phyloP scores from a whole-genome alignment of 2,329 filamentous ascomycete genomes.

The Colletotrichum limetticola region DNA sequence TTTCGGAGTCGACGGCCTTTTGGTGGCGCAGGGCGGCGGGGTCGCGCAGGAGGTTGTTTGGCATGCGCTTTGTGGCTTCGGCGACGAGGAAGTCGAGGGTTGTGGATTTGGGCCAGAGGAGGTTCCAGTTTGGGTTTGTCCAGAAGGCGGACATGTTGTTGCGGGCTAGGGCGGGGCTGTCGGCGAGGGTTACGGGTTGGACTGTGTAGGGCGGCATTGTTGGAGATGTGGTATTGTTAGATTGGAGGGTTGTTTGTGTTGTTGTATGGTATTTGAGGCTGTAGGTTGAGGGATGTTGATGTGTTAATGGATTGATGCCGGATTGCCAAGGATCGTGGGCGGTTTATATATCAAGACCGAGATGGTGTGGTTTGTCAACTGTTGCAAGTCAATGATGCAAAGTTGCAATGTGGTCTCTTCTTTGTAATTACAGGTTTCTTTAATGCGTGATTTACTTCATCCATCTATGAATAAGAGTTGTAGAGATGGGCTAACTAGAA shows the following conservation, averaged over 20 bases:
- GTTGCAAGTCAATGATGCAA: background rate
- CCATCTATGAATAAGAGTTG: background rate
- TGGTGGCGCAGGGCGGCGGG: constrained; percentile 36
- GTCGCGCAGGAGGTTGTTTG: constrained; percentile 35
- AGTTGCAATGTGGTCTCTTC: background rate
- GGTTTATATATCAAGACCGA: background rate
- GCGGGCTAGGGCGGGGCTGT: constrained; percentile 36
- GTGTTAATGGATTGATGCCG: background rate
- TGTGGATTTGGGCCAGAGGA: constrained; percentile 31
- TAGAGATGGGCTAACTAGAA: background rate
- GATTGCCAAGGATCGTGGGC: background rate
- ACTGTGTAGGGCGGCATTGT: constrained; percentile 6
- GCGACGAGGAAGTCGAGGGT: constrained; percentile 30
- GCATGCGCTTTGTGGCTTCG: constrained; percentile 29
- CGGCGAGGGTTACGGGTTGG: constrained; percentile 36
- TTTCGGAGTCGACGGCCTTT: constrained; percentile 38
- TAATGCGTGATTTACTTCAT: background rate
- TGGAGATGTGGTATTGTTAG: background rate
- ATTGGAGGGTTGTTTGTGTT: no score
- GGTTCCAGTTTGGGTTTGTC: constrained; percentile 38
- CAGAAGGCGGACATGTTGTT: constrained; percentile 43
- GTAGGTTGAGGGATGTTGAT: rapidly evolving
- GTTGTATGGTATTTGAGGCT: background rate
- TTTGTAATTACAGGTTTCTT: background rate
- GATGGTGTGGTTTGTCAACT: background rate